Conservation (phyloP, 768 basidiomycete genomes). For the Glaciozyma antarctica region DNA sequence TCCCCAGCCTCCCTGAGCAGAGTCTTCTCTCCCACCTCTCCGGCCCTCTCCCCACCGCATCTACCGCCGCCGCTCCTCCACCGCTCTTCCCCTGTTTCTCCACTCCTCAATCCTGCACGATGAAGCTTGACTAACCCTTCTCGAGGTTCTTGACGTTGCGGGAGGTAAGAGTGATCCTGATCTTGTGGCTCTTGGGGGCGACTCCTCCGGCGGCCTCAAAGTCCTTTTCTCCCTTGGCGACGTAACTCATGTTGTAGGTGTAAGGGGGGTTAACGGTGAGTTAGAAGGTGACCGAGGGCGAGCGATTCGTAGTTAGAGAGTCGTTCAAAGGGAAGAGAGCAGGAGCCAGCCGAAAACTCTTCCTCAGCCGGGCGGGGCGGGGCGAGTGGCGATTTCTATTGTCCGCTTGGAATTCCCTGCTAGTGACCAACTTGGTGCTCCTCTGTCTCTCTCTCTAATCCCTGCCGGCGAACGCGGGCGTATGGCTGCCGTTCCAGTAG, state of each 20-base stretch:
- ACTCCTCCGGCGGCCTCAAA: slow-evolving; percentile 74
- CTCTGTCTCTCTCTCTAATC: too few species aligned
- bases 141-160: slow-evolving; percentile 97
- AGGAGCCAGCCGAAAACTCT: background rate
- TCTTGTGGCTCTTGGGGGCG: slow-evolving; percentile 93
- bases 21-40: background rate
- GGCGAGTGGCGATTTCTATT: too few species aligned
- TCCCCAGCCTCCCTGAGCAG: background rate
- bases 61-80: background rate
- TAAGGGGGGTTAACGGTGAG: background rate
- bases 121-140: slow-evolving; percentile 60
- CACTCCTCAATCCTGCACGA: background rate
- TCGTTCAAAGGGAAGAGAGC: background rate
- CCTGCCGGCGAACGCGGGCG: too few species aligned
- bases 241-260: slow-evolving; percentile 62
- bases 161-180: slow-evolving; percentile 95
- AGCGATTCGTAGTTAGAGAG: background rate
- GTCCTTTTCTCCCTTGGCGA: slow-evolving; percentile 97
- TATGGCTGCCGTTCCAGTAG: too few species aligned
- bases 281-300: slow-evolving; percentile 2
- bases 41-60: background rate
- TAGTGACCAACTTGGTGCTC: too few species aligned
- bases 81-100: background rate
- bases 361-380: too few species aligned
- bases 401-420: too few species aligned